Evolutionary conservation across 2,329 filamentous ascomycete genomes (phyloP).

Genomic region (Penicillium sp.): DNA sequence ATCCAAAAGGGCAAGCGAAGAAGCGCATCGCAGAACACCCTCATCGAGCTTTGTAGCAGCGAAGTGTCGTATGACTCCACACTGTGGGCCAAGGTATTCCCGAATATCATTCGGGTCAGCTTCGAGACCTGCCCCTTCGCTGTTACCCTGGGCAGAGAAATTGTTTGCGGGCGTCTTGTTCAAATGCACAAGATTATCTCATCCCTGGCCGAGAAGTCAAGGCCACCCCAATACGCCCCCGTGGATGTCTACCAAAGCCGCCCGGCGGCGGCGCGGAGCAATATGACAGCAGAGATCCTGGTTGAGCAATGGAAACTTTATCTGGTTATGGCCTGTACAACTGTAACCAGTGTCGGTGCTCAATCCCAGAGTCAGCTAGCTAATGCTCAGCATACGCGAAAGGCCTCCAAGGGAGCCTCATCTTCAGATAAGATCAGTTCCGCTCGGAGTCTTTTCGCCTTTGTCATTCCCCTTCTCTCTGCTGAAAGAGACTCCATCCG

Average conservation of each 20-base stretch:
- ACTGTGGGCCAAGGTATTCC: conserved; percentile 97
- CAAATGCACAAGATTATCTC: conserved; percentile 91
- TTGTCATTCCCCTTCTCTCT: conserved; percentile 84
- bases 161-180: conserved; percentile 87
- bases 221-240: conserved; percentile 52
- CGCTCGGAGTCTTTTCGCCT: conserved; percentile 86
- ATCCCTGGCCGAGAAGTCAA: conserved; percentile 73
- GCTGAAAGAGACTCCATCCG: conserved; percentile 79
- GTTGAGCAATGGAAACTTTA: conserved; percentile 99
- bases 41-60: conserved; percentile 93
- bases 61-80: conserved; percentile 94
- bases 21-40: conserved; percentile 78
- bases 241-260: conserved; percentile 43
- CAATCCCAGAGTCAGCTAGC: conserved; percentile 63
- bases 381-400: conserved; percentile 75
- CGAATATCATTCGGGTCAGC: conserved; percentile 87
- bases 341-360: conserved; percentile 79
- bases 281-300: conserved; percentile 79
- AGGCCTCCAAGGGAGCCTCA: conserved; percentile 71
- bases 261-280: conserved; percentile 51
- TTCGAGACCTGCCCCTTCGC: conserved; percentile 91
- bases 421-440: conserved; percentile 81
- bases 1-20: conserved; percentile 88
- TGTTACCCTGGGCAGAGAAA: conserved; percentile 84
- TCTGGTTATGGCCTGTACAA: conserved; percentile 95